Evolutionary conservation across 805 yeast species (phyloP).

Genomic region (Pichia gijzeniarum): DNA sequence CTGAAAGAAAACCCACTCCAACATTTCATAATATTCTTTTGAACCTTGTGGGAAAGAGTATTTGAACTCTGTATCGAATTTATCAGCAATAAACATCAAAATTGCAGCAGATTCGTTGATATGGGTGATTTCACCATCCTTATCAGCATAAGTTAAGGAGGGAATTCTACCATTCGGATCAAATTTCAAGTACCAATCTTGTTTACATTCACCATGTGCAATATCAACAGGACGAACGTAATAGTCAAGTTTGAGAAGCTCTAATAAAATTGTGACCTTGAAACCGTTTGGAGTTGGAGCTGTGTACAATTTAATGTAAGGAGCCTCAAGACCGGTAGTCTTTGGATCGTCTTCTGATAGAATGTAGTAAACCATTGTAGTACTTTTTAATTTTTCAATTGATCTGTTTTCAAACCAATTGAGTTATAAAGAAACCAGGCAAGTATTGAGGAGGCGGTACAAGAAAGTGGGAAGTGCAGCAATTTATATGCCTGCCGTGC

Average conservation of each 20-base stretch:
- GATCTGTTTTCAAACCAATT: background rate
- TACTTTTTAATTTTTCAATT: background rate
- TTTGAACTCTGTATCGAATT: slow-evolving; percentile 49
- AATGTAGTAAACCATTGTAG: slow-evolving; percentile 27
- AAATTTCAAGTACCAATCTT: slow-evolving; percentile 48
- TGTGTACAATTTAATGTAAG: slow-evolving; percentile 39
- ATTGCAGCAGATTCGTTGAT: slow-evolving; percentile 60
- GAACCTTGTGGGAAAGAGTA: slow-evolving; percentile 36
- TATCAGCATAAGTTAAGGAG: slow-evolving; percentile 36
- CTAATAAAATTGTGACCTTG: slow-evolving; percentile 37
- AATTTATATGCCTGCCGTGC: background rate
- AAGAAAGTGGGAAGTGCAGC: background rate
- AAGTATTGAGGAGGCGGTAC: background rate
- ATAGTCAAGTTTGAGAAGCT: slow-evolving; percentile 37
- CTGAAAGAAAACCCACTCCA: slow-evolving; percentile 51
- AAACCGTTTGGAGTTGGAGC: slow-evolving; percentile 41
- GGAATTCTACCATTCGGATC: slow-evolving; percentile 66
- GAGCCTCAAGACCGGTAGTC: slow-evolving; percentile 30
- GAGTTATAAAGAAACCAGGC: background rate
- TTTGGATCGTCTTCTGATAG: slow-evolving; percentile 32
- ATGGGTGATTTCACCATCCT: slow-evolving; percentile 37
- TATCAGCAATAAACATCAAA: slow-evolving; percentile 51
- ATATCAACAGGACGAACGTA: slow-evolving; percentile 38
- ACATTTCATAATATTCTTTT: slow-evolving; percentile 42
- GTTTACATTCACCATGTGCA: slow-evolving; percentile 40